Percentiles rank a stretch among this genome's conserved stretches.
Evolutionary conservation across 2,329 filamentous ascomycete species (phyloP).

Genomic region (Simplicillium aogashimaense): DNA sequence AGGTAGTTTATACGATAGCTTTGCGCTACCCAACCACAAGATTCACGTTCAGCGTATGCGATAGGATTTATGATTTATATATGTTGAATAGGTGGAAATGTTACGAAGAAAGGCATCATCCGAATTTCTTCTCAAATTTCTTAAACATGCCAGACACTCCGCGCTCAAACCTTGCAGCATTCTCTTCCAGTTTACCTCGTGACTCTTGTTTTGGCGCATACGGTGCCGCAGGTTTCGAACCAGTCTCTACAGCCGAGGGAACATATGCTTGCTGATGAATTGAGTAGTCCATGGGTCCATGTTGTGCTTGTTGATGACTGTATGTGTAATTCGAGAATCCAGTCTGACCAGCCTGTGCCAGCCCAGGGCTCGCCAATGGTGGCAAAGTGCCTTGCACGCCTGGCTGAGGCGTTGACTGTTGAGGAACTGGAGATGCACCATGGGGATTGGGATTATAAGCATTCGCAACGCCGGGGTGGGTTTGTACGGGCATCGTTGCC

Average conservation of each 20-base stretch:
- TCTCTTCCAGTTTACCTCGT: conserved; percentile 49
- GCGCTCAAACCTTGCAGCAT: conserved; percentile 57
- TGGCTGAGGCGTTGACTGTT: conserved; percentile 7
- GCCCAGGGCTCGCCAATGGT: conserved; percentile 11
- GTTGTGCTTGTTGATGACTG: conserved; percentile 15
- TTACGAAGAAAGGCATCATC: no score
- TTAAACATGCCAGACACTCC: conserved; percentile 63
- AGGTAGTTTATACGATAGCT: no score
- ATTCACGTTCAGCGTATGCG: no score
- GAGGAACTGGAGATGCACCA: conserved; percentile 29
- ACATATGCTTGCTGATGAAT: conserved; percentile 62
- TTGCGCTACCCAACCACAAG: no score
- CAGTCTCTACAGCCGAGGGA: conserved; percentile 53
- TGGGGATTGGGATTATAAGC: conserved; percentile 33
- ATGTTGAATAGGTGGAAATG: no score
- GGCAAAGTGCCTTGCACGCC: conserved; percentile 11
- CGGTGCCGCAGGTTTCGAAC: conserved; percentile 19
- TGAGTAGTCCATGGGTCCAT: conserved; percentile 33
- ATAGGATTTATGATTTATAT: no score
- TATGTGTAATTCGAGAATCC: conserved; percentile 48
- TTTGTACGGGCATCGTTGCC: conserved; percentile 36
- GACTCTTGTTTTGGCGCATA: conserved; percentile 35
- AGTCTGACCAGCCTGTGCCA: conserved; percentile 34
- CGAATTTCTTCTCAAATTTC: conserved; percentile 70
- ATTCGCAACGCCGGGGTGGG: conserved; percentile 20